Base-by-base conservation (phyloP, 495 filamentous ascomycete genomes). In the Penicillium canescens region DNA sequence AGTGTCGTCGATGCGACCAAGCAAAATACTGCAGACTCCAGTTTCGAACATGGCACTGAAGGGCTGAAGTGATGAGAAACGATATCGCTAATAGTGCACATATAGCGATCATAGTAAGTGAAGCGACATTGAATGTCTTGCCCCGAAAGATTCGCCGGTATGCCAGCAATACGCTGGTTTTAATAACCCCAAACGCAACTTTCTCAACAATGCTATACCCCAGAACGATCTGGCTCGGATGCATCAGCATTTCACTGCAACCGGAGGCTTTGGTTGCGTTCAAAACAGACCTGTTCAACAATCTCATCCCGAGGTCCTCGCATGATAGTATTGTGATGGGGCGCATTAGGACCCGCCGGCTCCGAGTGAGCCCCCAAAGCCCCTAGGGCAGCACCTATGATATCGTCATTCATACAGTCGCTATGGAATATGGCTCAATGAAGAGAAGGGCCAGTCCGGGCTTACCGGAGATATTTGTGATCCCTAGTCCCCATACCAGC, bases 171-270 rank as follows among this genome's bases (percentile, higher is more conserved):
- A 52, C 55, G 23, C 38, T 52, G 20, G 49, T 53, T 18, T 52
- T 57, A 26, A 57, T 57, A 10, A 53, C 49, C 8, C 48, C 49
- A 28, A 53, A 57, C 3, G 49, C 44, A 23, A 57, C 43, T 16
- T 53, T 57, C 23, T 57, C 49, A 14, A 57, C 31, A 13, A 57
- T 52, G 23, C 55, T 53, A 36, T 57, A 57, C 24, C 55, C 55
- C 12, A 57, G 55, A 6, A 57, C 50, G 18, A 57, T 57, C 55
- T 57, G 21, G 10, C 6, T 5, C 0, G 6, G 28, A n/a, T 40
- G 26, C 5, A 31, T 31, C 26, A 31, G 26, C 8, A 31, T n/a
- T 16, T 14, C 23, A 5, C 5, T 6, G 12, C 16, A 21, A 13
- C 26, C 14, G 3, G 20, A 11, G n/a, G 13, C 14, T 9, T 46